Evolutionary conservation across 805 yeast species (phyloP), one percentile per base, ranked within the genome.

Genomic region (Komagataella phaffii): DNA sequence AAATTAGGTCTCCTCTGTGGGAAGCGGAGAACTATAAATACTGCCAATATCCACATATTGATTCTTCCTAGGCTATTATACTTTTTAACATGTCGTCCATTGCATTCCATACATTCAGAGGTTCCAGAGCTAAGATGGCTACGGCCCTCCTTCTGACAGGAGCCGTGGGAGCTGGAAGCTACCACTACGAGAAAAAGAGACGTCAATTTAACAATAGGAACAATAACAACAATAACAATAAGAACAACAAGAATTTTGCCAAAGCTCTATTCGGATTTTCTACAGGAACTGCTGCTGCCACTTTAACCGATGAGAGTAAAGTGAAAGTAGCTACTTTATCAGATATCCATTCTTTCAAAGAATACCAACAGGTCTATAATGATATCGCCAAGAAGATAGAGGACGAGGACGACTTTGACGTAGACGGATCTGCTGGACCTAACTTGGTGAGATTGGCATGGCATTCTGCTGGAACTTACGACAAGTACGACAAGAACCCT

Each of bases 351-450:
- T 57, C 68, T 3, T 65, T 61, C 50, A 70, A 72, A 10, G 87
- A 85, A 56, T 89, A 76, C 63, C 89, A 76, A 65, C 59, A 70
- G 53, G 79, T 79, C 54, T 91, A 81, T 68, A 82, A 79, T 69
- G 93, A 80, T 56, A 88, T 79, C 75, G 96, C 83, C 43, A 62
- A 61, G 46, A 76, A 74, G 63, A 63, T 85, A 21, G 71, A 74
- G 56, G 86, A 80, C 47, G 66, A 69, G 43, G 76, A 72, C 54
- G 81, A 70, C 50, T 76, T 72, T 61, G 86, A 81, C 58, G 46
- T 30, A n/a, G 84, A 80, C 61, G 85, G 85, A 5, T 77, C 83
- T 3, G 68, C 71, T 56, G 79, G 73, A 1, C 80, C 79, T 43
- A 58, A 73, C 12, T 55, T 75, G 12, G 68, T 75, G 21, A 61